These are phyloP conservation scores for Bonia amplexicaulis DNA, from an alignment of 176 grass and related monocot genomes.

Conservation along the genomic window DNA sequence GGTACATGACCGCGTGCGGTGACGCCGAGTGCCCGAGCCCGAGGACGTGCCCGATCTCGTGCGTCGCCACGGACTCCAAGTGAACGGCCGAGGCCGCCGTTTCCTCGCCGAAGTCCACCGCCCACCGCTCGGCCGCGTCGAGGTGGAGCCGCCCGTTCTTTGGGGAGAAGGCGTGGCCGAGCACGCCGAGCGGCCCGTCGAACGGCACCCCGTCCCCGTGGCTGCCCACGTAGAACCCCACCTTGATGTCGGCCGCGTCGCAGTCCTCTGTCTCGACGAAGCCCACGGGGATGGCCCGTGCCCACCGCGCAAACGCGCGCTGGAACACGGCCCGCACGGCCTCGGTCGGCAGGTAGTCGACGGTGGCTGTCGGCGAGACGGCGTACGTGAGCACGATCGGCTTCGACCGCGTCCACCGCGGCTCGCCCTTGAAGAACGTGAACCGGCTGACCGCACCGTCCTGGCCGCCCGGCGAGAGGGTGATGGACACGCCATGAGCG, in stretches of 20 bases:
- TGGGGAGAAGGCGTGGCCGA: constrained; percentile 87
- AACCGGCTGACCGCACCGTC: constrained; percentile 36
- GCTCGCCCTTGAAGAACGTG: constrained; percentile 67
- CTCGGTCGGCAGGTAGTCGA: constrained; percentile 46
- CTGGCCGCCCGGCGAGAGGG: neutral
- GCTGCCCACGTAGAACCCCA: constrained; percentile 65
- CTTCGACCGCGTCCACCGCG: constrained; percentile 56
- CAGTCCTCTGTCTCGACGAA: constrained; percentile 60
- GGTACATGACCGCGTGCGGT: constrained; percentile 86
- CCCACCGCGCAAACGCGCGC: constrained; percentile 77
- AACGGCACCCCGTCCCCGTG: constrained; percentile 92
- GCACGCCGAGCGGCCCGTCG: constrained; percentile 75
- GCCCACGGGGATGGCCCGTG: constrained; percentile 60
- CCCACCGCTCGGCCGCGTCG: constrained; percentile 79
- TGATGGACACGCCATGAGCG: neutral
- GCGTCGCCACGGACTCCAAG: constrained; percentile 84
- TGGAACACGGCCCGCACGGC: constrained; percentile 54
- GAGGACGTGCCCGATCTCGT: constrained; percentile 93
- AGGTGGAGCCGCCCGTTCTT: constrained; percentile 77
- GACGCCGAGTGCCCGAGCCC: constrained; percentile 73
- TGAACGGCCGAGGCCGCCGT: constrained; percentile 30
- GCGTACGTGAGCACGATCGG: constrained; percentile 69
- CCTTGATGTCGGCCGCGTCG: constrained; percentile 56
- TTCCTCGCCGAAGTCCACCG: constrained; percentile 41
- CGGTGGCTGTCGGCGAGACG: constrained; percentile 42